These are phyloP conservation scores for Delonix regia DNA, from an alignment of 306 rosid genomes.

Conservation along the genomic window DNA sequence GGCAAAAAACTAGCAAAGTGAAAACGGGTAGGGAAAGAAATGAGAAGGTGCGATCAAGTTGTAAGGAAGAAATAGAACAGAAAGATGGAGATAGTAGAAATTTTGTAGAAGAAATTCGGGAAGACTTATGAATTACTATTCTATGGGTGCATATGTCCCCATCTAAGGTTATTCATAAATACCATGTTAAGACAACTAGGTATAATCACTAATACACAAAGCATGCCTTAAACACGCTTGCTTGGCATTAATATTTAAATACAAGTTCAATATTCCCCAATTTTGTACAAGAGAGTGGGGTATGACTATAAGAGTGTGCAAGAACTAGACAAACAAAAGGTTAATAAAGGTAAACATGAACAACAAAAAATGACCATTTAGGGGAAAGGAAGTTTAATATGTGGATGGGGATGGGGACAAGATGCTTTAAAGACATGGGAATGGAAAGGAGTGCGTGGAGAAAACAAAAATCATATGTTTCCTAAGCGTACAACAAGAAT, in stretches of 20 bases:
- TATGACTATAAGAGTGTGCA: constrained; percentile 29
- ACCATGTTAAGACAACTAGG: constrained; percentile 23
- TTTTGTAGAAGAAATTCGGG: no score
- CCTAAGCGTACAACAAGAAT: constrained; percentile 60
- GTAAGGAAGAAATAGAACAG: no score
- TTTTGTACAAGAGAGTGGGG: constrained; percentile 46
- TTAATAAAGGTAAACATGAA: constrained; percentile 45
- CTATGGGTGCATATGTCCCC: neutral
- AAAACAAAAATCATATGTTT: constrained; percentile 68
- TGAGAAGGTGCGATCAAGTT: no score
- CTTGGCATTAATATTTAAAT: constrained; percentile 44
- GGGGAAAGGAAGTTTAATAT: constrained; percentile 49
- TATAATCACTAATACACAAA: constrained; percentile 59
- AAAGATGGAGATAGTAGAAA: no score
- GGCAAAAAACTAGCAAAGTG: no score
- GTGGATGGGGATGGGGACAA: constrained; percentile 67
- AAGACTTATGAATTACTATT: constrained; percentile 23
- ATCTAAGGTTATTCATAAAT: constrained; percentile 4
- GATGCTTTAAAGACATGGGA: constrained; percentile 67
- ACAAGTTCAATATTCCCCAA: constrained; percentile 57
- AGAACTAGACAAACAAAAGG: constrained; percentile 48
- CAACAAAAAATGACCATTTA: constrained; percentile 68
- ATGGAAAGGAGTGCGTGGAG: constrained; percentile 56
- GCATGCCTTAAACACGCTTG: constrained; percentile 80
- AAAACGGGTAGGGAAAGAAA: no score